Evolutionary conservation across 2,329 filamentous ascomycete species (phyloP).

Genomic region (Trichoderma gracile): DNA sequence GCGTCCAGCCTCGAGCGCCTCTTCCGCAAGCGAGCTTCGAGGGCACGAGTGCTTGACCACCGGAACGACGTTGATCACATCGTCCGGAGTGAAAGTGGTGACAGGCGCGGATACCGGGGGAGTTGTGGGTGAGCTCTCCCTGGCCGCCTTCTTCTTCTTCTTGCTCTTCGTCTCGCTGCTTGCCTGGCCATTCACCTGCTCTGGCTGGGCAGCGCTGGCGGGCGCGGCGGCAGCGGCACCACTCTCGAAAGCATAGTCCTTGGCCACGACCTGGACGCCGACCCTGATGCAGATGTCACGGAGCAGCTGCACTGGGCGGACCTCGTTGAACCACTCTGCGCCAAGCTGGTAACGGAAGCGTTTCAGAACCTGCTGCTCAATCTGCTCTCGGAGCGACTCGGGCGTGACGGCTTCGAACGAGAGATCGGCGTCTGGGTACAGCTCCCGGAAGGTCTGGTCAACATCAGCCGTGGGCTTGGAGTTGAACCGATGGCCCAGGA

Average conservation of each 20-base stretch:
- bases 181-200: slow-evolving; percentile 44
- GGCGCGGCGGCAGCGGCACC: slow-evolving; percentile 34
- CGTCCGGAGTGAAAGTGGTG: slow-evolving; percentile 70
- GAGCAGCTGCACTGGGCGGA: slow-evolving; percentile 79
- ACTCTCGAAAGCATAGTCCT: slow-evolving; percentile 49
- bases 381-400: slow-evolving; percentile 65
- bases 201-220: slow-evolving; percentile 31
- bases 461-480: slow-evolving; percentile 74
- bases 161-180: slow-evolving; percentile 51
- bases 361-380: slow-evolving; percentile 69
- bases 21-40: slow-evolving; percentile 86
- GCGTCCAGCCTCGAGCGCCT: slow-evolving; percentile 91
- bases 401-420: slow-evolving; percentile 79
- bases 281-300: slow-evolving; percentile 88
- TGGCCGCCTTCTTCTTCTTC: slow-evolving; percentile 59
- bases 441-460: slow-evolving; percentile 68
- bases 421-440: slow-evolving; percentile 82
- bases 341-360: slow-evolving; percentile 77
- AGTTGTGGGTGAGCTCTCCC: slow-evolving; percentile 55
- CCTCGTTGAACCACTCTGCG: slow-evolving; percentile 63
- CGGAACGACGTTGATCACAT: slow-evolving; percentile 90
- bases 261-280: slow-evolving; percentile 82
- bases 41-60: slow-evolving; percentile 93
- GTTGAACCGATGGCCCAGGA: slow-evolving; percentile 77
- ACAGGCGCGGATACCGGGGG: slow-evolving; percentile 44